A percentile compares a stretch with the other conserved stretches of the same genome.
phyloP scores from a whole-genome alignment of 495 filamentous ascomycete genomes.

The Haplographium delicatum region DNA sequence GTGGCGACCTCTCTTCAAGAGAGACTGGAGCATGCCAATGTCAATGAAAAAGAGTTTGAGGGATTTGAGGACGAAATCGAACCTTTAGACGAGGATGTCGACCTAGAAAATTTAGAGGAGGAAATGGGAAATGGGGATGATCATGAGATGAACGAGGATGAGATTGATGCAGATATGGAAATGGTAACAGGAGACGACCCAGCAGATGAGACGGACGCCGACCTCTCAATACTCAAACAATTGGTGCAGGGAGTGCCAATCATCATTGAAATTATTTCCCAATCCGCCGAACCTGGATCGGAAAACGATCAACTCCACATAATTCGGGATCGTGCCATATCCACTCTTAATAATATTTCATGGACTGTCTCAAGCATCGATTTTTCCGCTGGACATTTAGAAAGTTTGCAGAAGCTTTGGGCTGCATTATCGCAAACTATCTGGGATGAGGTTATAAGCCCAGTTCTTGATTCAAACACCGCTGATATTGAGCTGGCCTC shows the following conservation, averaged over 20 bases:
- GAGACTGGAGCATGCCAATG: conserved; percentile 24
- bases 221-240: conserved; percentile 40
- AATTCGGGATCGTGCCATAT: conserved; percentile 41
- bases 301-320: conserved; percentile 20
- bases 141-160: conserved; percentile 36
- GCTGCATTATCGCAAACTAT: conserved; percentile 42
- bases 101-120: conserved; percentile 26
- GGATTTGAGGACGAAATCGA: conserved; percentile 27
- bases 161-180: conserved; percentile 54
- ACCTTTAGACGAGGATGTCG: conserved; percentile 28
- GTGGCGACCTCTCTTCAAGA: conserved; percentile 51
- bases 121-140: conserved; percentile 14
- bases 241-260: conserved; percentile 48
- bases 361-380: conserved; percentile 52
- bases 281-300: no score
- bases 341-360: conserved; percentile 54
- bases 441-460: conserved; percentile 45
- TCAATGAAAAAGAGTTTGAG: conserved; percentile 27
- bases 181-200: conserved; percentile 44
- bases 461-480: conserved; percentile 49
- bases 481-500: conserved; percentile 55
- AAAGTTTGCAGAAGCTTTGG: conserved; percentile 41
- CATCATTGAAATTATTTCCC: conserved; percentile 36
- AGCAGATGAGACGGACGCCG: conserved; percentile 29
- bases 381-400: conserved; percentile 28